These are phyloP conservation scores for Galeopsis tetrahit DNA, from an alignment of 257 asterid species.

Conservation along the genomic window DNA sequence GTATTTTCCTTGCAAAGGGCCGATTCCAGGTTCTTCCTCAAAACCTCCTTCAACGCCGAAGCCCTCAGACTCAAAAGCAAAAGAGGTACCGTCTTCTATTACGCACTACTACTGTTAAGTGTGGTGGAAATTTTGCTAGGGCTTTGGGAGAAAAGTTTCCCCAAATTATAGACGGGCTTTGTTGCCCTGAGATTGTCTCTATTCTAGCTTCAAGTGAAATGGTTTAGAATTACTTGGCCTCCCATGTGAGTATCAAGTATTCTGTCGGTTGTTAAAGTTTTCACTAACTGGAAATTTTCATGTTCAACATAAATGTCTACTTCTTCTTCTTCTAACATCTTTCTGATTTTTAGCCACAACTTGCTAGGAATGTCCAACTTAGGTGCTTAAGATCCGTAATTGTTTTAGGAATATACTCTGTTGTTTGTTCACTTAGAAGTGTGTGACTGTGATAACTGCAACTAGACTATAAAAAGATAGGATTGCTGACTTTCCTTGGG, in stretches of 20 bases:
- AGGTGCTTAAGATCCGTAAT: neutral
- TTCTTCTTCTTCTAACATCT: neutral
- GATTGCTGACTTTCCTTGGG: neutral
- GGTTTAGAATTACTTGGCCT: neutral
- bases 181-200: neutral
- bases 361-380: constrained; percentile 10
- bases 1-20: constrained; percentile 82
- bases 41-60: constrained; percentile 46
- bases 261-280: neutral
- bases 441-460: neutral
- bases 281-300: neutral
- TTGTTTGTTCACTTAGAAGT: neutral
- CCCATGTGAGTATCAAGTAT: neutral
- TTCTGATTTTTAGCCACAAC: neutral
- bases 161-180: neutral
- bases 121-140: neutral
- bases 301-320: neutral
- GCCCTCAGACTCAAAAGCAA: constrained; percentile 19
- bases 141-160: neutral
- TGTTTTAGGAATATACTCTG: neutral
- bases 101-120: neutral
- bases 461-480: neutral
- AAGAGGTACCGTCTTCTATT: constrained; percentile 41
- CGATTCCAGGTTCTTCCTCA: constrained; percentile 78
- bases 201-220: neutral